phyloP scores from a whole-genome alignment of 2,329 filamentous ascomycete species.

The Cordyceps farinosa region DNA sequence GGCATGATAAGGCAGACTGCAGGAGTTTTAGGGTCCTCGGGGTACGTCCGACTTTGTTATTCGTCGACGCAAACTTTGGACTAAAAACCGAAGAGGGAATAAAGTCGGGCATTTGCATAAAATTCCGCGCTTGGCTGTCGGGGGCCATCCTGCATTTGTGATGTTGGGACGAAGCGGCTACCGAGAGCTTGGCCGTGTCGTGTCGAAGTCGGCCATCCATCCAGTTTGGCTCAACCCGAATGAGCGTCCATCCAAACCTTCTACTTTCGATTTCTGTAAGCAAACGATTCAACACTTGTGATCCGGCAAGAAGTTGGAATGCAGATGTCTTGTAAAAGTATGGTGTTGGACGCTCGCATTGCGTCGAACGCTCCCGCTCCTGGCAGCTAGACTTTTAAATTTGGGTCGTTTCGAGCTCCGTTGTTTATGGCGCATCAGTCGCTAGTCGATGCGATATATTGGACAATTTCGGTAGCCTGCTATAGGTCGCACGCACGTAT shows the following conservation, averaged over 20 bases:
- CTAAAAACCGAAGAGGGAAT: not conserved
- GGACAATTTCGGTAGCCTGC: not conserved
- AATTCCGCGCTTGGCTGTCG: not conserved
- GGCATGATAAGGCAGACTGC: not conserved
- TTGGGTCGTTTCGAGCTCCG: not conserved
- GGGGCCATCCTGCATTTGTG: not conserved
- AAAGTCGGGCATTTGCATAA: not conserved
- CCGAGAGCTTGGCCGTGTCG: not conserved
- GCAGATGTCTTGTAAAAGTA: no score
- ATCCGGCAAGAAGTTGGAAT: no score
- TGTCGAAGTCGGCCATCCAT: not conserved
- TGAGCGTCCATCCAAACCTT: no score
- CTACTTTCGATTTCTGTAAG: no score
- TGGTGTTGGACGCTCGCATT: not conserved
- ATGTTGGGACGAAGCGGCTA: slow-evolving; percentile 1
- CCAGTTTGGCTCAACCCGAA: not conserved
- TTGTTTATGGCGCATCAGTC: not conserved
- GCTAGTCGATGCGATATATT: not conserved
- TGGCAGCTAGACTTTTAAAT: not conserved
- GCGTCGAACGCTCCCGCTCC: not conserved
- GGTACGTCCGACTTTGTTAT: not conserved
- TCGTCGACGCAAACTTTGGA: not conserved
- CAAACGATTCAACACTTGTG: no score
- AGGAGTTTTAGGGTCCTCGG: not conserved
- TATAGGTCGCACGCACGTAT: not conserved